Percentiles rank a stretch among this genome's conserved stretches.
phyloP scores from a whole-genome alignment of 2,329 filamentous ascomycete species.

The Sordariomycetes sp. region DNA sequence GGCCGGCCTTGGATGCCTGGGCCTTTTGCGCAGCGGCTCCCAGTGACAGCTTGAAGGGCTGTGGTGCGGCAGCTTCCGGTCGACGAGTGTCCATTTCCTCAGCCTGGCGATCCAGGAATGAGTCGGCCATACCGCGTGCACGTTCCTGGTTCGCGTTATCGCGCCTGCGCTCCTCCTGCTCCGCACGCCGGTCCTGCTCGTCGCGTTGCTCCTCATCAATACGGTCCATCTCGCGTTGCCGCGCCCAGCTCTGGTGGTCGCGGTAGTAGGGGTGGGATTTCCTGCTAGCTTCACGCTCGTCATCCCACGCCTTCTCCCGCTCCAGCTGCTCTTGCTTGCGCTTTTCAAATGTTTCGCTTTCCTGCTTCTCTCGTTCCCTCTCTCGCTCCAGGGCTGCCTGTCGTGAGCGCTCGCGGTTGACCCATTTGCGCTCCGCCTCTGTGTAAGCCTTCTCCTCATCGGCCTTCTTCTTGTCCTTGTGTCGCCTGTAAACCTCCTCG shows the following conservation, averaged over 20 bases:
- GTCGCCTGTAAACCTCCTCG: slow-evolving; percentile 69
- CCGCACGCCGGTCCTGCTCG: slow-evolving; percentile 70
- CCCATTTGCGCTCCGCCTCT: slow-evolving; percentile 83
- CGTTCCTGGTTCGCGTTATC: slow-evolving; percentile 66
- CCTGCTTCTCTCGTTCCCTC: slow-evolving; percentile 67
- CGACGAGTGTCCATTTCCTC: slow-evolving; percentile 56
- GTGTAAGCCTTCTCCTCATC: slow-evolving; percentile 75
- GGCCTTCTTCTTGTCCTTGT: slow-evolving; percentile 59
- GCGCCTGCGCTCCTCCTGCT: slow-evolving; percentile 64
- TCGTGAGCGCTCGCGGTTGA: slow-evolving; percentile 77
- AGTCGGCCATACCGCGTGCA: slow-evolving; percentile 77
- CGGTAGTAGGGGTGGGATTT: slow-evolving; percentile 77
- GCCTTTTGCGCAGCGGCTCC: slow-evolving; percentile 76
- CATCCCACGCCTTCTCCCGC: slow-evolving; percentile 66
- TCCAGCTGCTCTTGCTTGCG: slow-evolving; percentile 63
- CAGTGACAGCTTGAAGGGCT: slow-evolving; percentile 86
- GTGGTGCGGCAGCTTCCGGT: slow-evolving; percentile 42
- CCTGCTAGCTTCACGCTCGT: slow-evolving; percentile 68
- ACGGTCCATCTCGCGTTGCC: slow-evolving; percentile 67
- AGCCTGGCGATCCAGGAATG: slow-evolving; percentile 79
- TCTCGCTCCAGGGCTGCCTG: slow-evolving; percentile 82
- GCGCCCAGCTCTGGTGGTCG: slow-evolving; percentile 76
- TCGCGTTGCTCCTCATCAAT: slow-evolving; percentile 68
- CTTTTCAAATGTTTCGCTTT: slow-evolving; percentile 55
- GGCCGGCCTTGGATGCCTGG: slow-evolving; percentile 43